Percentiles rank a stretch among this genome's conserved stretches.
Evolutionary conservation across 371 early-diverging fungal genomes (phyloP).

Genomic region (Apophysomyces elegans): DNA sequence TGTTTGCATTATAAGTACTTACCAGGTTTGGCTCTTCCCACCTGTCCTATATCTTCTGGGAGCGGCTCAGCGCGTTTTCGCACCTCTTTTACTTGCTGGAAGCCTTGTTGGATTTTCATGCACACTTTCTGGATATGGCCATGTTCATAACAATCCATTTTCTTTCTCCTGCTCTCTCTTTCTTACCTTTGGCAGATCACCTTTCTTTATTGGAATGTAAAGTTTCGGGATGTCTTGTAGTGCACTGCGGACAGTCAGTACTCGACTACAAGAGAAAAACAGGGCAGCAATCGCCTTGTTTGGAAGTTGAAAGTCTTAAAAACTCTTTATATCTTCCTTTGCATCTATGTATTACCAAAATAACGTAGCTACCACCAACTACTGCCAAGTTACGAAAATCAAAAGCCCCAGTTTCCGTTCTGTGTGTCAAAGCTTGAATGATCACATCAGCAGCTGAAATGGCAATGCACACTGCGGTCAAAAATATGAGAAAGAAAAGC

Average conservation of each 20-base stretch:
- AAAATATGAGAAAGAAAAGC: slow-evolving; percentile 35
- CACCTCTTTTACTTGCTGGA: slow-evolving; percentile 57
- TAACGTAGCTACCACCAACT: slow-evolving; percentile 60
- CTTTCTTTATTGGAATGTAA: slow-evolving; percentile 67
- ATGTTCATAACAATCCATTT: background rate
- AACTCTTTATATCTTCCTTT: background rate
- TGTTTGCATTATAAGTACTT: background rate
- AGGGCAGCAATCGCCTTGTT: slow-evolving; percentile 46
- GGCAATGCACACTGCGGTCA: slow-evolving; percentile 58
- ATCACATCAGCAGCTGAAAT: slow-evolving; percentile 66
- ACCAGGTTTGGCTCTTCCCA: slow-evolving; percentile 70
- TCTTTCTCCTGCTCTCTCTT: background rate
- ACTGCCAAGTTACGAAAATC: slow-evolving; percentile 60
- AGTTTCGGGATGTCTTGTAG: slow-evolving; percentile 72
- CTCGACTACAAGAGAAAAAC: slow-evolving; percentile 60
- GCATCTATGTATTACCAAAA: slow-evolving; percentile 37
- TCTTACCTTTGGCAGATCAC: slow-evolving; percentile 67
- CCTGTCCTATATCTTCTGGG: slow-evolving; percentile 56
- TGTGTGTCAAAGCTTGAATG: slow-evolving; percentile 59
- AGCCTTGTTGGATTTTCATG: slow-evolving; percentile 55
- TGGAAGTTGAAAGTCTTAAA: background rate
- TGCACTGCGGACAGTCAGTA: slow-evolving; percentile 59
- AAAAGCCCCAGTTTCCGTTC: slow-evolving; percentile 35
- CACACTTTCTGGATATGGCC: slow-evolving; percentile 54
- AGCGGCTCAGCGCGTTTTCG: slow-evolving; percentile 58